Evolutionary conservation across 2,329 filamentous ascomycete genomes (phyloP).

Genomic region (Zymoseptoria crescenta): DNA sequence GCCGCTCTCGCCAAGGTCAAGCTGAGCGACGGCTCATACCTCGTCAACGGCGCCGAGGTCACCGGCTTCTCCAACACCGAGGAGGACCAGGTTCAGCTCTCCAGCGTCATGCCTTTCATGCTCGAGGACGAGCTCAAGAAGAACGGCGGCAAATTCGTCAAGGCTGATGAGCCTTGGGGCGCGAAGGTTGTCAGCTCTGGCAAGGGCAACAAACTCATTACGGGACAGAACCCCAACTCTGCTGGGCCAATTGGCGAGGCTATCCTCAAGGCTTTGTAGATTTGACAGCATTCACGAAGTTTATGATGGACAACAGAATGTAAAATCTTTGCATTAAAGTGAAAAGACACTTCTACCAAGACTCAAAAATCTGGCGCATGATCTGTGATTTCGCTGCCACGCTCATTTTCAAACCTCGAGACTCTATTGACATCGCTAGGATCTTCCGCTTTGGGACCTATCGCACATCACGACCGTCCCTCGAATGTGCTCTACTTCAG

Average conservation of each 20-base stretch:
- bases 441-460: neutral
- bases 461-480: neutral
- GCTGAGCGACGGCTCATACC: constrained; percentile 42
- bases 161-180: constrained; percentile 44
- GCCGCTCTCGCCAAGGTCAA: constrained; percentile 54
- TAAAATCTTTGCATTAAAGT: neutral
- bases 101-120: constrained; percentile 49
- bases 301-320: neutral
- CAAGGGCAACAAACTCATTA: constrained; percentile 35
- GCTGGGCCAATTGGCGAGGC: constrained; percentile 38
- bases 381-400: neutral
- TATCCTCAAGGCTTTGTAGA: constrained; percentile 22
- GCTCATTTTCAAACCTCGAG: neutral
- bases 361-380: neutral
- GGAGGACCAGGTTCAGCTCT: constrained; percentile 38
- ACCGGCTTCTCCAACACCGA: constrained; percentile 55
- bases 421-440: neutral
- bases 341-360: neutral
- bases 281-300: neutral
- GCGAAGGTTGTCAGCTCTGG: constrained; percentile 37
- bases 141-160: constrained; percentile 49
- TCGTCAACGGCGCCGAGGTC: constrained; percentile 50
- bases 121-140: constrained; percentile 50
- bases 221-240: constrained; percentile 43
- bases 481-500: neutral